phyloP scores from a whole-genome alignment of 108 stramenopile genomes.

The Fragilaria crotonensis region DNA sequence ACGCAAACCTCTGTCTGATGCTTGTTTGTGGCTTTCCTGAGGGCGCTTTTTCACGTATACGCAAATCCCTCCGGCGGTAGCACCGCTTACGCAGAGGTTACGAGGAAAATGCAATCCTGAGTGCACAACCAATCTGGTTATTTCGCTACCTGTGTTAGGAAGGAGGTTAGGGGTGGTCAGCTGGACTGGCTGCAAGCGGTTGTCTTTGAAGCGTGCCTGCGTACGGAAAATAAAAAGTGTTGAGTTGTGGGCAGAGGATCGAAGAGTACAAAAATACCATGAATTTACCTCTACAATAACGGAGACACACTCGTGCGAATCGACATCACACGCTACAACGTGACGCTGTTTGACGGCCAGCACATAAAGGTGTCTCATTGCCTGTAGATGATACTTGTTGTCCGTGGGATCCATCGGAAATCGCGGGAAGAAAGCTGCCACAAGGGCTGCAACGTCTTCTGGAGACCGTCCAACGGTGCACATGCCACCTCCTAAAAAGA shows the following conservation, averaged over 20 bases:
- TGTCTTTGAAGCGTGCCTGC: conserved; percentile 21
- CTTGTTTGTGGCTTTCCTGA: neutral
- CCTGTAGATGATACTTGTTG: conserved; percentile 96
- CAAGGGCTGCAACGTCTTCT: conserved; percentile 87
- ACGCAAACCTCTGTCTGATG: neutral
- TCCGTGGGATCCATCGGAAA: conserved; percentile 78
- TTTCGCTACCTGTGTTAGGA: conserved; percentile 15
- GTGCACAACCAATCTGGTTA: conserved; percentile 32
- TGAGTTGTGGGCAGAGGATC: conserved; percentile 20
- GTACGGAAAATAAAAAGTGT: conserved; percentile 10
- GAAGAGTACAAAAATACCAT: conserved; percentile 13
- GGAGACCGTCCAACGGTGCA: conserved; percentile 82
- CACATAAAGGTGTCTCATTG: conserved; percentile 94
- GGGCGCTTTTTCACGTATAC: neutral
- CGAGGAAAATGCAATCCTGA: conserved; percentile 49
- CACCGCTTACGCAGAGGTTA: neutral
- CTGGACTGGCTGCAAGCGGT: conserved; percentile 11
- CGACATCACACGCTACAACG: conserved; percentile 86
- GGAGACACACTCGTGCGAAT: conserved; percentile 66
- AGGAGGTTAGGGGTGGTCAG: conserved; percentile 36
- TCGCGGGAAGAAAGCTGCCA: conserved; percentile 90
- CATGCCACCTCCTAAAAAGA: conserved; percentile 93
- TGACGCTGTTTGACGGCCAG: conserved; percentile 82
- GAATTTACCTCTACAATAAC: conserved; percentile 44
- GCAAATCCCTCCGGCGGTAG: neutral